Base-by-base conservation (phyloP, 2,329 filamentous ascomycete genomes). In the Penicillium sp. region DNA sequence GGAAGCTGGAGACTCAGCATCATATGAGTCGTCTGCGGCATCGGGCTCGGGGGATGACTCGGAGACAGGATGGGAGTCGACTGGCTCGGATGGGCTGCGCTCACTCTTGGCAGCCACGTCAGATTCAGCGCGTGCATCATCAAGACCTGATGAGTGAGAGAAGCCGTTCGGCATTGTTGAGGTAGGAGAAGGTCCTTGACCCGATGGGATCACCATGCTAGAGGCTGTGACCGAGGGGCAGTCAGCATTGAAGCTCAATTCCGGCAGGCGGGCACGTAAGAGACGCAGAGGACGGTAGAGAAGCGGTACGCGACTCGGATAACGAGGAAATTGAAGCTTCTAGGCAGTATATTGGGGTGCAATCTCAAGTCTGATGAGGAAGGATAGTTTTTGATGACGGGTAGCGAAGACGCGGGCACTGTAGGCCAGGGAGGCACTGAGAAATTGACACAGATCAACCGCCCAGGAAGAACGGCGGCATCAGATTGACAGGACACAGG, bases 1-100 rank as follows among this genome's bases (percentile, higher is more conserved):
- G 20, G 61, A 64, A 44, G 66, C 64, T 2, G 62, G 61, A 46
- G 63, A 69, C 44, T 62, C 65, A 42, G 59, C 63, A 51, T 69
- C 62, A 49, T 67, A 68, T 37, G 68, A 69, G 43, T 69, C 68
- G 49, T 71, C 68, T 23, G 62, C 65, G 47, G 60, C 62, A 52
- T 71, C 65, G 50, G 66, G 62, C 28, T 64, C 68, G 62, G 71
- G 65, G 52, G 63, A 66, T 60, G 72, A 73, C 61, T 76, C 73
- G 61, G 74, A 72, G 55, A 74, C 76, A 65, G 71, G 72, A 61
- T 73, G 70, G 55, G 74, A 68, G 60, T 85, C 80, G 63, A 80
- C 78, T 58, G 80, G 75, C 62, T 94, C 86, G 60, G 87, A 89
- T 50, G 86, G 77, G 59, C 89, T 87, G 76, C 82, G 88, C 60